phyloP scores from a whole-genome alignment of 768 basidiomycete species.

The Boletales sp. region DNA sequence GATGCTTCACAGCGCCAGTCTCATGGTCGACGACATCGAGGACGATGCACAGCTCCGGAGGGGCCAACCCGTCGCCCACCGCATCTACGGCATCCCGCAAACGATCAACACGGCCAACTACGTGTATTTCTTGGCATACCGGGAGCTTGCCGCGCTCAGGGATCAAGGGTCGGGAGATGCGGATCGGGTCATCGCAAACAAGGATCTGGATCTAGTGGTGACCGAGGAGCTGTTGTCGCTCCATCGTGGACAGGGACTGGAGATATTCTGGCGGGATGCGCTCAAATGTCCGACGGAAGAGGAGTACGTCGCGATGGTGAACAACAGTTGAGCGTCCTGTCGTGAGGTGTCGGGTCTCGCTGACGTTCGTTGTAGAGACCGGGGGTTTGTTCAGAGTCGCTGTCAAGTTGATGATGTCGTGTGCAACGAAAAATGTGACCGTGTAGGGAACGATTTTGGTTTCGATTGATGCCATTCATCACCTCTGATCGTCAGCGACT shows the following conservation, averaged over 20 bases:
- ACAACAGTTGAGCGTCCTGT: conserved; percentile 65
- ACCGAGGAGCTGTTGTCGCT: conserved; percentile 69
- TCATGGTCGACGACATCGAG: conserved; percentile 96
- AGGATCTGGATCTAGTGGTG: conserved; percentile 57
- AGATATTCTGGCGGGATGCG: conserved; percentile 92
- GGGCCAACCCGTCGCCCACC: conserved; percentile 86
- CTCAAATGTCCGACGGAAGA: conserved; percentile 90
- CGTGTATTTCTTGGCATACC: conserved; percentile 91
- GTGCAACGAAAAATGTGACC: conserved; percentile 56
- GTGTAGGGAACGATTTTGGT: conserved; percentile 40
- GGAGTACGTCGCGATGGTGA: conserved; percentile 94
- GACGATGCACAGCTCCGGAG: conserved; percentile 85
- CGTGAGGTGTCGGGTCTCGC: conserved; percentile 54
- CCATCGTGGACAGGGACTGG: conserved; percentile 93
- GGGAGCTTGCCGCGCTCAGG: conserved; percentile 52
- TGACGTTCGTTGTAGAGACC: conserved; percentile 59
- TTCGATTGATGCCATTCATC: neutral
- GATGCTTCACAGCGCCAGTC: conserved; percentile 92
- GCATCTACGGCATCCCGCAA: conserved; percentile 94
- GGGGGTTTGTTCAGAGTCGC: conserved; percentile 91
- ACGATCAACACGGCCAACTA: conserved; percentile 98
- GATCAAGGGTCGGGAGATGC: neutral
- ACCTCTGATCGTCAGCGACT: conserved; percentile 53
- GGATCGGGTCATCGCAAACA: conserved; percentile 52
- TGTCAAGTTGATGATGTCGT: conserved; percentile 96